These are phyloP conservation scores for Globisporangium camurandrum DNA, from an alignment of 352 stramenopile genomes.

Conservation along the genomic window DNA sequence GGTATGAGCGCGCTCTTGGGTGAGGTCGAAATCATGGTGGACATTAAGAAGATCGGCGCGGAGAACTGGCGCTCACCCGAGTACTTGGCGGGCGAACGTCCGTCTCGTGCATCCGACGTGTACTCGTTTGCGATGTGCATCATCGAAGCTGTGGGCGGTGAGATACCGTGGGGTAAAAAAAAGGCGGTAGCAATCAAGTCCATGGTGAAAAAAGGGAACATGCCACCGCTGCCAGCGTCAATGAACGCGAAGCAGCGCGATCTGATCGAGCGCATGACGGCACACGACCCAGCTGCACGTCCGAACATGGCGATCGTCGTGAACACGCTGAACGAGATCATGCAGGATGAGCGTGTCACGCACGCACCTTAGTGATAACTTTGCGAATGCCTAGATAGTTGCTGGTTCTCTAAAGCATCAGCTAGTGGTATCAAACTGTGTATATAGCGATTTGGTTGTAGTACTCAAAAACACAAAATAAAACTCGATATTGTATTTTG, in stretches of 20 bases:
- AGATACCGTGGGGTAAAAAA: background rate
- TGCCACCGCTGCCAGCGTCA: background rate
- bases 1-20: background rate
- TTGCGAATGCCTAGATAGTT: no score
- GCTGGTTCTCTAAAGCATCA: no score
- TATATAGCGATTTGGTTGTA: no score
- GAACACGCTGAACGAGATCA: background rate
- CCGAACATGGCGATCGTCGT: background rate
- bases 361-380: background rate
- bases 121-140: constrained; percentile 2
- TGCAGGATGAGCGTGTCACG: background rate
- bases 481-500: no score
- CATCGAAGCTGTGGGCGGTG: background rate
- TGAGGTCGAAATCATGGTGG: background rate
- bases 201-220: background rate
- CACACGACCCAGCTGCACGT: background rate
- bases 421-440: no score
- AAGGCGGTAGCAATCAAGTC: background rate
- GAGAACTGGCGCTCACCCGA: background rate
- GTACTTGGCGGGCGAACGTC: background rate
- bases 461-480: no score
- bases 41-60: constrained; percentile 1
- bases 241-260: constrained; percentile 1
- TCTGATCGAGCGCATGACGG: constrained; percentile 3
- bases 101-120: background rate